Evolutionary conservation across 2,329 filamentous ascomycete genomes (phyloP).

Genomic region (Clarireedia hainanense): DNA sequence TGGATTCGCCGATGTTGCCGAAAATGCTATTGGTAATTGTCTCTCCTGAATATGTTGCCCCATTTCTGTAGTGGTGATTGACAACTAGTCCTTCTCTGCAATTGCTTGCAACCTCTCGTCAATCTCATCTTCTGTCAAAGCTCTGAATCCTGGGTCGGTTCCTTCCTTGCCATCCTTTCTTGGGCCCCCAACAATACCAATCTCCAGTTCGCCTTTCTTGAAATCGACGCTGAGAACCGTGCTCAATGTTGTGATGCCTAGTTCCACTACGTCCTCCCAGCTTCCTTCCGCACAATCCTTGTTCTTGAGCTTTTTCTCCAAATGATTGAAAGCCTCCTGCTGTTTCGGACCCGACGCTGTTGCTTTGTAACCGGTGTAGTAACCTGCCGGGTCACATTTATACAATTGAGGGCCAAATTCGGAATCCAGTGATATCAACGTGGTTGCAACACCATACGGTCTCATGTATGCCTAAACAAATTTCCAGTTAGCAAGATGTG

Average conservation of each 20-base stretch:
- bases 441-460: slow-evolving; percentile 90
- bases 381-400: slow-evolving; percentile 97
- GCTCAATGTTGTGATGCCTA: slow-evolving; percentile 91
- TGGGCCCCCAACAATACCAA: slow-evolving; percentile 92
- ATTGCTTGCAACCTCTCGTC: slow-evolving; percentile 97
- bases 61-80: slow-evolving; percentile 4
- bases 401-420: slow-evolving; percentile 91
- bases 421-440: slow-evolving; percentile 85
- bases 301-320: slow-evolving; percentile 99
- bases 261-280: slow-evolving; percentile 97
- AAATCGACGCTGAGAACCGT: slow-evolving; percentile 98
- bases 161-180: slow-evolving; percentile 75
- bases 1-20: slow-evolving; percentile 18
- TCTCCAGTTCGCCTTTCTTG: slow-evolving; percentile 98
- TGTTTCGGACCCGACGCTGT: slow-evolving; percentile 96
- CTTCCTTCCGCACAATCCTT: slow-evolving; percentile 86
- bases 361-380: slow-evolving; percentile 98
- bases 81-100: slow-evolving; percentile 85
- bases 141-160: slow-evolving; percentile 71
- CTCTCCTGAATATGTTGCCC: slow-evolving; percentile 18
- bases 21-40: slow-evolving; percentile 15
- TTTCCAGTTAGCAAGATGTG: slow-evolving; percentile 15
- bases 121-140: slow-evolving; percentile 93
- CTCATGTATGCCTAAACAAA: slow-evolving; percentile 80
- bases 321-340: slow-evolving; percentile 94